phyloP scores from a whole-genome alignment of 2,329 filamentous ascomycete species.

The Botrytis aclada region DNA sequence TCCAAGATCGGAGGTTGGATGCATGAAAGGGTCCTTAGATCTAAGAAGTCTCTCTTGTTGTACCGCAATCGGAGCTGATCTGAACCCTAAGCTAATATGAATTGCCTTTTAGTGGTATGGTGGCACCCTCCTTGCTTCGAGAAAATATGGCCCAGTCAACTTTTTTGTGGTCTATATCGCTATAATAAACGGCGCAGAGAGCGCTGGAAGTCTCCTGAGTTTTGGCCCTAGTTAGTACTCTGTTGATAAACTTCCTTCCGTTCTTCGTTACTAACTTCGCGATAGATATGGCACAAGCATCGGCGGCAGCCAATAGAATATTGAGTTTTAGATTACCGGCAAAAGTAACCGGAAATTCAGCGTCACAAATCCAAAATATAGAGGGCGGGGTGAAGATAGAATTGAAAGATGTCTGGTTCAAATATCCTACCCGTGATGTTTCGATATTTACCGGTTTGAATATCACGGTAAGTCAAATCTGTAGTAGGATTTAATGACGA shows the following conservation, averaged over 20 bases:
- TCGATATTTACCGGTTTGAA: slow-evolving; percentile 59
- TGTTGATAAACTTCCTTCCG: too few species aligned
- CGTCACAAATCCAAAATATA: slow-evolving; percentile 28
- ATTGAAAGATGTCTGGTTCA: slow-evolving; percentile 55
- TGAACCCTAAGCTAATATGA: background rate
- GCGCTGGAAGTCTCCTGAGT: slow-evolving; percentile 51
- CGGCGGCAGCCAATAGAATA: slow-evolving; percentile 59
- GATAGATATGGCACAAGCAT: slow-evolving; percentile 53
- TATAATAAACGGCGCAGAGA: slow-evolving; percentile 51
- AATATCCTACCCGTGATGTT: slow-evolving; percentile 56
- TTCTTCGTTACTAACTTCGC: background rate
- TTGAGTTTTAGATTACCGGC: slow-evolving; percentile 39
- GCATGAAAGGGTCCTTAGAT: background rate
- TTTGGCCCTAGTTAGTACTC: slow-evolving; percentile 44
- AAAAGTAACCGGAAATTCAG: slow-evolving; percentile 15
- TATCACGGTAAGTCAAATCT: slow-evolving; percentile 44
- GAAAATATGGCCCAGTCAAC: slow-evolving; percentile 43
- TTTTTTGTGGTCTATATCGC: slow-evolving; percentile 56
- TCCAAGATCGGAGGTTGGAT: background rate
- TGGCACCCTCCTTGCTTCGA: slow-evolving; percentile 19
- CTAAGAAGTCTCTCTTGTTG: background rate
- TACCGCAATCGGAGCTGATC: background rate
- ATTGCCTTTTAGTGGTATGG: slow-evolving; percentile 47
- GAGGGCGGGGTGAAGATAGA: slow-evolving; percentile 54
- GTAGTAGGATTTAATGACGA: background rate